Evolutionary conservation across 495 filamentous ascomycete species (phyloP), one percentile per base, ranked within the genome.

Genomic region (Mytilinidion resinicola): DNA sequence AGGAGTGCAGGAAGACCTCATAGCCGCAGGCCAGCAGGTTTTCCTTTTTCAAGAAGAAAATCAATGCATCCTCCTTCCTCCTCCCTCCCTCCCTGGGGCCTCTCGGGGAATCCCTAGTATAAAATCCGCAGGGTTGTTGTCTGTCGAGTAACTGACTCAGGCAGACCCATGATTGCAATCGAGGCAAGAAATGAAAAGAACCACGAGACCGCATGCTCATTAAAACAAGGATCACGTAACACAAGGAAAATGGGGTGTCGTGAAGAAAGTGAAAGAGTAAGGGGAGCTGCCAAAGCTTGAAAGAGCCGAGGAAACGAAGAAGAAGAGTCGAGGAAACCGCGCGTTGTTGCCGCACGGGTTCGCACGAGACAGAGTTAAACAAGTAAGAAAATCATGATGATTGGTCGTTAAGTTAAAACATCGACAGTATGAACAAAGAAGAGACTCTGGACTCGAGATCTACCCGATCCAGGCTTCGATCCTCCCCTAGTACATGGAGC

Each of bases 401-500:
- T 38, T 56, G 59, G 61, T 59, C 63, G 63, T 66, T 39, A 64
- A 30, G 25, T 30, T 30, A 30, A 10, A 66, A 52, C 55, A 37
- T 59, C 11, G 59, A 46, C 34, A 58, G 59, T 66, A 62, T 66
- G 50, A 49, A 66, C 63, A 66, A 50, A 15, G 34, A 48, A 43
- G 50, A 53, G 19, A 15, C 25, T 30, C 43, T 43, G 25, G 34
- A 25, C 53, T 57, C 59, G 47, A 55, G 46, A 57, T 55, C 53
- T 37, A 58, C 55, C 51, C 43, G 54, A 61, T 42, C 21, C 47
- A 21, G 25, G 53, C 42, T 33, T 51, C 51, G 38, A 7, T 50
- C 17, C 15, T 33, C 39, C 46, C 48, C 55, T 42, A 83, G 63
- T 79, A 81, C 67, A 86, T 74, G 49, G 84, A 78, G 70, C 82